Base-by-base conservation (phyloP, 2,329 filamentous ascomycete genomes). In the Penicillium sp. region DNA sequence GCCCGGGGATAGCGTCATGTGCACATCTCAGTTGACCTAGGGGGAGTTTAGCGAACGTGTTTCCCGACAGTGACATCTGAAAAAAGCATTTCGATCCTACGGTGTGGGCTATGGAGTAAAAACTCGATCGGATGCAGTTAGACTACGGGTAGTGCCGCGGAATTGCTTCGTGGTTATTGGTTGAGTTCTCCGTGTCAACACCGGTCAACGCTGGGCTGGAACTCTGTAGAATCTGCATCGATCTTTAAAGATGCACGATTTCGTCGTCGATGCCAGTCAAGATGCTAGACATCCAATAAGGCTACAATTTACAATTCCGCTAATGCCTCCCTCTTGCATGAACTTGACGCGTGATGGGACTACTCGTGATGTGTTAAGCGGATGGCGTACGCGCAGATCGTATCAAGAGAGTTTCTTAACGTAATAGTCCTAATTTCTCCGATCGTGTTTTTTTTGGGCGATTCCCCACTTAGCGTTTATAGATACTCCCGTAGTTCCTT, bases 1-100 rank as follows among this genome's bases (percentile, higher is more conserved):
- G n/a, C 33, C 51, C 51, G 51, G 31, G 35, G 4, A 31, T 42
- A 53, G 35, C 36, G 46, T 53, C 50, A 49, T 48, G 50, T 46
- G 50, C 28, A 41, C 46, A 46, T 25, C 18, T 31, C 5, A 35
- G 22, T 30, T 35, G 14, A 25, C 22, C 42, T 36, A 49, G 28
- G 14, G 28, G 30, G 36, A 42, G 38, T 10, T 36, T 13, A 33
- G n/a, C n/a, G 41, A 45, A 24, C n/a, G 28, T 35, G 28, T 54
- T 50, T 47, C n/a, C 51, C 44, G 47, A 36, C 22, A n/a, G 27
- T 46, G 40, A 30, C n/a, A 35, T 39, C 46, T 46, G 33, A 28
- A 41, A 44, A 46, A 33, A 28, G 30, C 24, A 28, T n/a, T 44
- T 30, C 20, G 44, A 33, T 40, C 33, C 27, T 39, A 38, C 25